Base-by-base conservation (phyloP, 768 basidiomycete genomes). In the Phaeotremella fagi region DNA sequence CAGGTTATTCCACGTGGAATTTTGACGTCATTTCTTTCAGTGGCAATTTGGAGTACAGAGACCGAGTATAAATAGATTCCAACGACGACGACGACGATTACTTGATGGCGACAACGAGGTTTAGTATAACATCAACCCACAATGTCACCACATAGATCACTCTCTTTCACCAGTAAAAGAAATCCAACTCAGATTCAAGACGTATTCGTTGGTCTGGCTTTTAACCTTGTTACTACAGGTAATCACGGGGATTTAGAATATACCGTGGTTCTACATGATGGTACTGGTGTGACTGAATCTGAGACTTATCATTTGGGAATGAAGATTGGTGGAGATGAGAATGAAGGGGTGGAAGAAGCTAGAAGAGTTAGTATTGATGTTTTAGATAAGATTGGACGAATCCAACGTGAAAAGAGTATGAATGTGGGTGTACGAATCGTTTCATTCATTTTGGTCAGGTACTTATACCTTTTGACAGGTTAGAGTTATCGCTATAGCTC, bases 231-330 rank as follows among this genome's bases (percentile, higher is more conserved):
- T 12, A 18, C 38, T 41, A 6, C 27, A 28, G 45, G 29, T 35
- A 15, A 27, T 11, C 37, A 50, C 14, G 22, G 62, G 20, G 53
- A 63, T n/a, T 22, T 70, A 9, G 65, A 67, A 37, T 66, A 64
- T 36, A 55, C 63, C 1, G 45, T 46, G 3, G 66, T 67, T 2
- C 26, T 70, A 25, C 66, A 70, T 49, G 68, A 70, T 57, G 68
- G 68, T 3, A 68, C 66, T 4, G 68, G 68, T 43, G 58, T 68
- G 1, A 50, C 63, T 5, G 66, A 62, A 41, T 58, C 50, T 9
- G 66, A 70, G 50, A 63, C 57, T 0, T 60, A 62, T 27, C 57
- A 59, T 31, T 22, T 22, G 7, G 33, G n/a, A 4, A 4, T 48
- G 16, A 16, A 48, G 11, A 37, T 45, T 2, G 45, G 31, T 9